A percentile compares a stretch with the other conserved stretches of the same genome.
These are phyloP conservation scores for Clonostachys rosea DNA, from an alignment of 2,329 filamentous ascomycete genomes.

Conservation along the genomic window DNA sequence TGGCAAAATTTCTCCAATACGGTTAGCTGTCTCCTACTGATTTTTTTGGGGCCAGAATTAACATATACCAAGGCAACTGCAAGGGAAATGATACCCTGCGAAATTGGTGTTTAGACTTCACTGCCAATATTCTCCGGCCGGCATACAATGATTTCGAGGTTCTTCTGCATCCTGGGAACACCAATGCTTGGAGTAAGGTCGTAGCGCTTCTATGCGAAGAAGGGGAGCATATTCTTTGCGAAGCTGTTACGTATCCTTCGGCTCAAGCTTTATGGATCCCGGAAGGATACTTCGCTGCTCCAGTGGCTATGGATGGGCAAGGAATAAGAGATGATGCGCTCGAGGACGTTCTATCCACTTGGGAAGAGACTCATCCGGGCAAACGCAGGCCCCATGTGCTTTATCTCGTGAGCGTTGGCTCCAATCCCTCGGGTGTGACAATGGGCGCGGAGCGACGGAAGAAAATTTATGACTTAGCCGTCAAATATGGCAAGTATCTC, in stretches of 20 bases:
- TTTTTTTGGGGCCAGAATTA: too few relatives aligned
- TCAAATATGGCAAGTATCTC: constrained; percentile 29
- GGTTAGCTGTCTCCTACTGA: too few relatives aligned
- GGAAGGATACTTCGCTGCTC: constrained; percentile 12
- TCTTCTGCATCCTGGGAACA: constrained; percentile 20
- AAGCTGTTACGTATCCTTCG: constrained; percentile 21
- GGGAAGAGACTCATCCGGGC: constrained; percentile 9
- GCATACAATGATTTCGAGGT: constrained; percentile 5
- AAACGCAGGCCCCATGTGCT: constrained; percentile 10
- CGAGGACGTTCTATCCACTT: constrained; percentile 9
- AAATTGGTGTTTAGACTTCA: too few relatives aligned
- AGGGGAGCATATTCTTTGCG: constrained; percentile 17
- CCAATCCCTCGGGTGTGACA: constrained; percentile 67
- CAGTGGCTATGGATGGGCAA: constrained; percentile 15
- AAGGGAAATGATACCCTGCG: too few relatives aligned
- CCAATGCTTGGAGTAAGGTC: constrained; percentile 21
- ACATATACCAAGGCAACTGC: too few relatives aligned
- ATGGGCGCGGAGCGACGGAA: constrained; percentile 50
- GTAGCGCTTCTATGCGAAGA: constrained; percentile 18
- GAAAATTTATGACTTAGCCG: constrained; percentile 45
- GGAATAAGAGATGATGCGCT: constrained; percentile 14
- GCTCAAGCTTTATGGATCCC: constrained; percentile 21
- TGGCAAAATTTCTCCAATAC: too few relatives aligned
- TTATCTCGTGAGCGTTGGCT: constrained; percentile 43
- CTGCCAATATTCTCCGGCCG: too few relatives aligned